Percentiles rank a stretch among this genome's conserved stretches.
Evolutionary conservation across 1,284 basidiomycete species (phyloP).

Genomic region (Schizophyllum amplum): DNA sequence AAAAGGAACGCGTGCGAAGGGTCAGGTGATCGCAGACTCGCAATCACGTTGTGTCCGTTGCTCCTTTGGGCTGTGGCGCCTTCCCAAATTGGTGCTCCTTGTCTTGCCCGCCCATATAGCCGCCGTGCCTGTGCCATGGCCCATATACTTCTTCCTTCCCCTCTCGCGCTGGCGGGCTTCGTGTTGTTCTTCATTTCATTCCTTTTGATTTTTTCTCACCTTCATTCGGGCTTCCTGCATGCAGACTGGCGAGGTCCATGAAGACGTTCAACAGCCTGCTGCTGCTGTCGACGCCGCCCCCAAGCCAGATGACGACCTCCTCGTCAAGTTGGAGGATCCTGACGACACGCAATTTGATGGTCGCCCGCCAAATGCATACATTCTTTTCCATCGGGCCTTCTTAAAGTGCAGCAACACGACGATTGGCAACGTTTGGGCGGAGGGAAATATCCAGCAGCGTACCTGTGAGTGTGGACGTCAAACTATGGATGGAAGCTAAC

Average conservation of each 20-base stretch:
- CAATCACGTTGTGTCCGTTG: background rate
- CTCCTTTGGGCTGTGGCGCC: background rate
- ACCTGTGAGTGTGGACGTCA: background rate
- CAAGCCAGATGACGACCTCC: background rate
- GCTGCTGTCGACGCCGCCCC: no score
- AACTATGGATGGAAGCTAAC: no score
- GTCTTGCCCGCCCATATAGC: background rate
- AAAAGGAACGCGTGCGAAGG: background rate
- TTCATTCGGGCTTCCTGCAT: background rate
- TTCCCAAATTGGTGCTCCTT: background rate
- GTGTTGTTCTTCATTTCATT: background rate
- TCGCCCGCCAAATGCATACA: background rate
- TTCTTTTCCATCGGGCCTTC: background rate
- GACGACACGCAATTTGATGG: background rate
- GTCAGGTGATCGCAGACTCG: no score
- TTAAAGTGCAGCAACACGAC: background rate
- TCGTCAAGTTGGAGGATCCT: background rate
- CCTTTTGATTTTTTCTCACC: background rate
- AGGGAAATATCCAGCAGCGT: background rate
- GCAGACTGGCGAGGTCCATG: background rate
- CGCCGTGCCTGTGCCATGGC: background rate
- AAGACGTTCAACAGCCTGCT: no score
- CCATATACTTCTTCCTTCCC: background rate
- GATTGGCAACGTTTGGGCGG: background rate
- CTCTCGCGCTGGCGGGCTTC: background rate